A percentile compares a stretch with the other conserved stretches of the same genome.
These are phyloP conservation scores for Fragosphaeria purpurea DNA, from an alignment of 2,329 filamentous ascomycete genomes.

Conservation along the genomic window DNA sequence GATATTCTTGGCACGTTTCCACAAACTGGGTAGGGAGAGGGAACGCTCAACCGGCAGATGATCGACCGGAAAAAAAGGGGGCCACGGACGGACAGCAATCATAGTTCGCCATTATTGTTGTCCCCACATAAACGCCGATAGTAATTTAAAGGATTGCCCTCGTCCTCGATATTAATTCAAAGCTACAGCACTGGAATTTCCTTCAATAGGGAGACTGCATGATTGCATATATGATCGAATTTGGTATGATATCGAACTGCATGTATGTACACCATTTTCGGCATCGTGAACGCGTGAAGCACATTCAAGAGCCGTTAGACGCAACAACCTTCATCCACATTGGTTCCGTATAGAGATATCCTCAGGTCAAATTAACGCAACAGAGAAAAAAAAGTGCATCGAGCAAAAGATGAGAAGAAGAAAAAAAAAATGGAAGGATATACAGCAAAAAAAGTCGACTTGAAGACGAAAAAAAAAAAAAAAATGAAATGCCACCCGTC, in stretches of 20 bases:
- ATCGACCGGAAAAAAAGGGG: constrained; percentile 4
- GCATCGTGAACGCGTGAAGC: not conserved
- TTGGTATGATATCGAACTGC: too few relatives aligned
- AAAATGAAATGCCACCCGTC: not conserved
- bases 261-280: not conserved
- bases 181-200: too few relatives aligned
- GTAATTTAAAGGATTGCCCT: not conserved
- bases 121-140: not conserved
- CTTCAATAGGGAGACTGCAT: not conserved
- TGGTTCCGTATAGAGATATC: too few relatives aligned
- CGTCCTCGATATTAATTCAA: too few relatives aligned
- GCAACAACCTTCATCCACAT: too few relatives aligned
- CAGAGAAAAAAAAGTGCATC: too few relatives aligned
- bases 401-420: too few relatives aligned
- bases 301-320: too few relatives aligned
- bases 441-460: too few relatives aligned
- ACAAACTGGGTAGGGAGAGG: not conserved
- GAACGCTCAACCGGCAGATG: not conserved
- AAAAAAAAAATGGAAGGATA: too few relatives aligned
- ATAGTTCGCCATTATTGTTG: not conserved
- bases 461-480: constrained; percentile 1
- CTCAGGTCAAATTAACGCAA: too few relatives aligned
- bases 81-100: not conserved
- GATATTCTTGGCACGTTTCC: not conserved
- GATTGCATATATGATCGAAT: not conserved